Conservation (phyloP, 805 yeast genomes). For the Kurtzmaniella cleridarum region DNA sequence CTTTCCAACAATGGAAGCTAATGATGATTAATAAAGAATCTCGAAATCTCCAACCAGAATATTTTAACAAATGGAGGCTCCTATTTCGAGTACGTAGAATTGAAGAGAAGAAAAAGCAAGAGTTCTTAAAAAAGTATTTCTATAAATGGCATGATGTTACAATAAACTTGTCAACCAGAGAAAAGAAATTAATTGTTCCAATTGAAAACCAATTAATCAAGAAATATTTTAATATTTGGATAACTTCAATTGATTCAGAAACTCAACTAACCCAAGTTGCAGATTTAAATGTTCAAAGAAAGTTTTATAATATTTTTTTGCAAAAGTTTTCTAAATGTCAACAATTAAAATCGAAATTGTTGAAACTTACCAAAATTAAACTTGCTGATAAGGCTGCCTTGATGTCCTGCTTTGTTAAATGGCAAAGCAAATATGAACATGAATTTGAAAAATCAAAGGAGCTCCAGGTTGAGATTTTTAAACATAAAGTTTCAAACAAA, state of each 20-base stretch:
- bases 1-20: conserved; percentile 13
- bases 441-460: conserved; percentile 16
- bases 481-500: conserved; percentile 9
- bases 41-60: neutral
- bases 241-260: neutral
- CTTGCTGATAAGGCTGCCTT: conserved; percentile 4
- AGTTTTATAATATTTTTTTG: neutral
- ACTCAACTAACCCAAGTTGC: conserved; percentile 1
- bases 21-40: neutral
- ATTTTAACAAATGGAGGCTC: conserved; percentile 2
- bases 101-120: neutral
- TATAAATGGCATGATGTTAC: conserved; percentile 2
- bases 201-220: conserved; percentile 1
- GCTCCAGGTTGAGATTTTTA: conserved; percentile 14
- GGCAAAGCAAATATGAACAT: conserved; percentile 18
- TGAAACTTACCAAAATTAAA: neutral
- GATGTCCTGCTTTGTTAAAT: conserved; percentile 8
- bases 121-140: neutral
- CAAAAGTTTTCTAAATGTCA: neutral
- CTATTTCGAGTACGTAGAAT: neutral
- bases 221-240: no score
- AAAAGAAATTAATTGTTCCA: neutral
- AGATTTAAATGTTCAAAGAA: conserved; percentile 1
- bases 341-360: neutral
- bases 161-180: conserved; percentile 1